A percentile compares a stretch with the other conserved stretches of the same genome.
Evolutionary conservation across 306 rosid genomes (phyloP).

Genomic region (Dicorynia guianensis): DNA sequence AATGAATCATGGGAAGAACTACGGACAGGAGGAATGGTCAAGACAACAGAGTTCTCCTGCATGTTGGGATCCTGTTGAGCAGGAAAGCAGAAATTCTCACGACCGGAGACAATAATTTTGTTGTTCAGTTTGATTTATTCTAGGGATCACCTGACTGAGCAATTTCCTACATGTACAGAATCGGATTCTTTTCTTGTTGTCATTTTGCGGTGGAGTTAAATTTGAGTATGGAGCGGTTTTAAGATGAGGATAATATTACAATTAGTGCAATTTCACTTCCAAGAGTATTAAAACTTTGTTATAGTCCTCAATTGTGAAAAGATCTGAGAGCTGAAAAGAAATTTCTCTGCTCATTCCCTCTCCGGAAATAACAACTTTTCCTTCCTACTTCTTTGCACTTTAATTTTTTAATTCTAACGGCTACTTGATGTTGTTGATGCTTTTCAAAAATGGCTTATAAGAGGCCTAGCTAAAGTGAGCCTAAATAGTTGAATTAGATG

Average conservation of each 20-base stretch:
- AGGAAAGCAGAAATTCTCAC: slow-evolving; percentile 66
- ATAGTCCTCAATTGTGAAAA: slow-evolving; percentile 37
- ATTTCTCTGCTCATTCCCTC: neutral
- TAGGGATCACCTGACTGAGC: slow-evolving; percentile 28
- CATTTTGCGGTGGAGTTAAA: slow-evolving; percentile 1
- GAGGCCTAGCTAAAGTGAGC: no score
- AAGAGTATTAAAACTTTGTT: slow-evolving; percentile 19
- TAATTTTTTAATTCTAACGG: neutral
- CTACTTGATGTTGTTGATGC: neutral
- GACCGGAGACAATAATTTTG: slow-evolving; percentile 57
- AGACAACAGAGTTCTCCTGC: slow-evolving; percentile 65
- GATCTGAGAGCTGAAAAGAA: neutral
- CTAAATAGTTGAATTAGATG: no score
- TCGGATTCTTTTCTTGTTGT: slow-evolving; percentile 32
- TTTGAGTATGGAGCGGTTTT: neutral
- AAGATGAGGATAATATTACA: slow-evolving; percentile 34
- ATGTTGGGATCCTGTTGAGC: slow-evolving; percentile 56
- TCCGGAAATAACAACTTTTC: no score
- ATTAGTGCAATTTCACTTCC: slow-evolving; percentile 1
- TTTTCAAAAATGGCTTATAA: neutral
- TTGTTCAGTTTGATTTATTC: slow-evolving; percentile 34
- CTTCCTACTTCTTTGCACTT: no score
- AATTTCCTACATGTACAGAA: slow-evolving; percentile 42
- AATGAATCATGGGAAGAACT: slow-evolving; percentile 54
- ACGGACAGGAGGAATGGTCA: slow-evolving; percentile 71